Evolutionary conservation across 768 basidiomycete species (phyloP), one percentile per base, ranked within the genome.

Genomic region (Cytidiella melzeri): DNA sequence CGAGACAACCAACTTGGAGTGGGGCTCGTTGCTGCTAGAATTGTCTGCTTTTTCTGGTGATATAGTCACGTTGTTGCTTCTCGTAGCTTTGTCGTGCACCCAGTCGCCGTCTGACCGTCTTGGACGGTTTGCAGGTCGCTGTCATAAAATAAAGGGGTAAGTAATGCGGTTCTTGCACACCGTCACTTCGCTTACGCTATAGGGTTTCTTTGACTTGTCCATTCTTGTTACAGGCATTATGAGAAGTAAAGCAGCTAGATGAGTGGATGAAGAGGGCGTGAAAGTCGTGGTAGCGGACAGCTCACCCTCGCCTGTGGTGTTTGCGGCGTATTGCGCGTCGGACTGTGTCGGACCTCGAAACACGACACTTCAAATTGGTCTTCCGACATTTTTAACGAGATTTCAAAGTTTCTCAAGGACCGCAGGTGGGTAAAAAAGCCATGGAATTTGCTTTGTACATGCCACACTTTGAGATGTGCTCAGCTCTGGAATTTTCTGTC

Each of bases 11-110:
- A 94, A 79, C 62, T 81, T 81, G 47, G 77, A 67, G 55, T 73
- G 75, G 3, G 69, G 59, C 12, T 69, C 58, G 21, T 71, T 62
- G 3, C 57, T 18, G 10, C 48, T 49, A 18, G 63, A 55, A 18
- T 59, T 50, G 19, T 52, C 50, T 30, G 56, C 55, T 57, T 62
- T 66, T 45, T 57, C 56, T 13, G 44, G 57, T 54, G 61, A 46
- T 50, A 58, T 52, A 48, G 52, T 53, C 60, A 46, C 15, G 57
- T 58, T 41, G 52, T 57, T 43, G 62, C 63, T 59, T 69, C 71
- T 72, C 19, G 80, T 79, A 41, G 81, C 83, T 65, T 75, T 82
- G 75, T 90, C 87, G 66, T 90, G 87, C 23, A 81, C 60, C 87
- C 87, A 89, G 61, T 76, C 74, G 50, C 79, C 83, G 38, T 87